phyloP scores from a whole-genome alignment of 2,329 filamentous ascomycete genomes.

The Drechslera avenae region DNA sequence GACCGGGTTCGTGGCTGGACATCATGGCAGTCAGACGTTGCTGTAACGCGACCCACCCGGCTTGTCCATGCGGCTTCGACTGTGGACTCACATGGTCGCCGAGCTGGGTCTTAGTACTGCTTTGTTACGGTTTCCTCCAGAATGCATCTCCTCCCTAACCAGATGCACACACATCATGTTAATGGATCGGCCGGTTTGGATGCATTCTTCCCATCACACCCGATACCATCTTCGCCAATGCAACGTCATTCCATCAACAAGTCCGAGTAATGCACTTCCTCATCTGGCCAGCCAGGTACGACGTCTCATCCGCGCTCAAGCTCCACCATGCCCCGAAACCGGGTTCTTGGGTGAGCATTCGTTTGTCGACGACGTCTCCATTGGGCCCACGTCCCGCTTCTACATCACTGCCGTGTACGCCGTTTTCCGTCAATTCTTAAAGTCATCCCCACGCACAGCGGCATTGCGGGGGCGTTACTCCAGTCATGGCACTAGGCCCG shows the following conservation, averaged over 20 bases:
- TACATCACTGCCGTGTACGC: slow-evolving; percentile 37
- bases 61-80: slow-evolving; percentile 16
- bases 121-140: slow-evolving; percentile 12
- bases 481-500: slow-evolving; percentile 17
- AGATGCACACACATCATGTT: neutral
- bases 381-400: slow-evolving; percentile 23
- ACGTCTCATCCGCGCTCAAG: slow-evolving; percentile 18
- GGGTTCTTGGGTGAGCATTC: slow-evolving; percentile 29
- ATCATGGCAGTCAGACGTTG: slow-evolving; percentile 29
- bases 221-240: slow-evolving; percentile 1
- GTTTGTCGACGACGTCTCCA: slow-evolving; percentile 13
- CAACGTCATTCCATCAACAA: too few species aligned
- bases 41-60: slow-evolving; percentile 24
- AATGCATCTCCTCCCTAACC: neutral
- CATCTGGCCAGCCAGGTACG: slow-evolving; percentile 9
- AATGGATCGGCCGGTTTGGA: slow-evolving; percentile 4
- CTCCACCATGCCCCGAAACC: slow-evolving; percentile 26
- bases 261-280: too few species aligned
- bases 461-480: slow-evolving; percentile 15
- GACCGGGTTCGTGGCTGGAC: slow-evolving; percentile 19
- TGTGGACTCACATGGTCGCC: slow-evolving; percentile 18
- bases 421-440: slow-evolving; percentile 45
- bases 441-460: slow-evolving; percentile 25
- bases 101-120: slow-evolving; percentile 14
- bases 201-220: neutral